Evolutionary conservation across 768 basidiomycete genomes (phyloP), one percentile per base, ranked within the genome.

Genomic region (Paxillus rubicundulus): DNA sequence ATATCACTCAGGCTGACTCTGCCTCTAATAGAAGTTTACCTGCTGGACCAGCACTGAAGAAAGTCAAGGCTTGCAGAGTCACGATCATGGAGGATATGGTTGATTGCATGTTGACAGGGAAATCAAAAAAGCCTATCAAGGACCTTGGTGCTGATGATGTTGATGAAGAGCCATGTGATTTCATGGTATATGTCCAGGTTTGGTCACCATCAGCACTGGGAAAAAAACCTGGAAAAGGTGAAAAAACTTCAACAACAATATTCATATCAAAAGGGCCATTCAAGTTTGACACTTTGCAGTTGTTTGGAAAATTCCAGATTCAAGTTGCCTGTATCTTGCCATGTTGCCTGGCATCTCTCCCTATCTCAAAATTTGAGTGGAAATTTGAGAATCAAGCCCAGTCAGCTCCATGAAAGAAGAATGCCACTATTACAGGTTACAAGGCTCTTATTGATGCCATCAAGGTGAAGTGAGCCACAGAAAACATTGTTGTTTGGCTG

Each of bases 401-500:
- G 38, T 28, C 44, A 17, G 45, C 45, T 12, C 51, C 51, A 27
- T 16, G 13, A 16, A 47, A 52, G 45, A 52, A 52, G 36, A 45
- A 47, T 30, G 45, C 45, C 5, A 21, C 46, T 47, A 12, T 20
- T 12, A 37, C 51, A 16, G 51, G 45, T 30, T 52, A 46, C n/a
- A 37, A 52, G 24, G 51, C 45, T 8, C 51, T 52, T 16, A 13
- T 52, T 21, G 45, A 52, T 41, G 45, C 45, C 12, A 32, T 54
- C 47, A 58, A 45, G 56, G 61, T 16, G 42, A 59, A 43, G 61
- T 12, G 9, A 20, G 21, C 8, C 9, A 39, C 43, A 3, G 28
- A 52, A 9, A 52, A 52, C 21, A 20, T 47, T 21, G 51, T 52
- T 6, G 17, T 52, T 16, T 52, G 51, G 51, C 10, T 52, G 9